A percentile compares a stretch with the other conserved stretches of the same genome.
These are phyloP conservation scores for Jatropha podagrica DNA, from an alignment of 441 rosid species.

Conservation along the genomic window DNA sequence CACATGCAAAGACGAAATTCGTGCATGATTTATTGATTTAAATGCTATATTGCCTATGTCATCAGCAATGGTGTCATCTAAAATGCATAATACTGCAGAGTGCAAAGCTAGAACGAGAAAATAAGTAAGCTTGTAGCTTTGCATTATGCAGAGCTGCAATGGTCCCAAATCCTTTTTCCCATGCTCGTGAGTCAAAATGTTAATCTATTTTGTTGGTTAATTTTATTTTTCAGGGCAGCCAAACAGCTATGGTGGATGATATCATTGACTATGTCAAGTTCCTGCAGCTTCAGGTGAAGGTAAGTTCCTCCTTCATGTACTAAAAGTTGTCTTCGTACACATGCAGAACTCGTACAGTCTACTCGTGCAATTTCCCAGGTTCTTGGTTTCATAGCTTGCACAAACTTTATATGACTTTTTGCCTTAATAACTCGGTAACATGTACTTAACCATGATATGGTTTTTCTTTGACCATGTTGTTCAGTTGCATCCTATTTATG, in stretches of 20 bases:
- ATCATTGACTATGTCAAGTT: slow-evolving; percentile 47
- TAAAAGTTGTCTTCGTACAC: neutral
- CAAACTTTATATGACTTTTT: too few relatives aligned
- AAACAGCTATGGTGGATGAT: slow-evolving; percentile 38
- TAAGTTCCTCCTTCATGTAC: slow-evolving; percentile 16
- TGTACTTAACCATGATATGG: too few relatives aligned
- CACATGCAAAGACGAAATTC: neutral
- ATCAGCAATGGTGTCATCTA: neutral
- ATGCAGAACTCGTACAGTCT: neutral
- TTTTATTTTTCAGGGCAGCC: slow-evolving; percentile 34
- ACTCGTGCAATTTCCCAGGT: too few relatives aligned
- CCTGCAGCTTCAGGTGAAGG: slow-evolving; percentile 64
- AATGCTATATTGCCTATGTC: neutral
- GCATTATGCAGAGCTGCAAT: neutral
- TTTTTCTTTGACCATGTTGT: too few relatives aligned
- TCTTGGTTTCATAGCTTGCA: too few relatives aligned
- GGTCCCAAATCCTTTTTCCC: neutral
- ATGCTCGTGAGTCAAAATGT: neutral
- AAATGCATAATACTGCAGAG: neutral
- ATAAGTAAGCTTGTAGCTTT: neutral
- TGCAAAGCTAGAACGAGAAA: neutral
- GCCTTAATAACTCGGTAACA: too few relatives aligned
- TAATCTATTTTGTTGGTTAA: slow-evolving; percentile 7
- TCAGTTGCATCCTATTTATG: too few relatives aligned
- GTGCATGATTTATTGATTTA: neutral